Evolutionary conservation across 208 protist species (phyloP), one percentile per base, ranked within the genome.

Genomic region (Leptomonas pyrrhocoris): DNA sequence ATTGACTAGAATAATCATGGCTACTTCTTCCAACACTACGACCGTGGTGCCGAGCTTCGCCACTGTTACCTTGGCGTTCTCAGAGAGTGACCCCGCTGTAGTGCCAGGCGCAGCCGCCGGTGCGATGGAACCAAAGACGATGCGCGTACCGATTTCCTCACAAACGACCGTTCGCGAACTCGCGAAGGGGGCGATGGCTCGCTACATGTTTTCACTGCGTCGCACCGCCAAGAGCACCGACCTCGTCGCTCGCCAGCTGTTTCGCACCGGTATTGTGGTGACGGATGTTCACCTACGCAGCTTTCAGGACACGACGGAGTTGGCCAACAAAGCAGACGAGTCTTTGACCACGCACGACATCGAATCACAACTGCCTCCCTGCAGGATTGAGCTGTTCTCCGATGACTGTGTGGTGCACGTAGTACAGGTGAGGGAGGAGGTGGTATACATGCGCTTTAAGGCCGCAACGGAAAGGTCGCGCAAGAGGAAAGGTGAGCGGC

Each of bases 141-240:
- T 94, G 42, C 88, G 91, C 30, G 91, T 96, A 15, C 91, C 91
- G 0, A 84, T 96, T 34, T 75, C 56, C 0, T 62, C 83, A 13
- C 69, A 80, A 19, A 93, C 84, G 8, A 92, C 91, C 5, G 81
- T 96, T 43, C 79, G 85, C 7, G 83, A 86, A 30, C 81, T 96
- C 2, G 91, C 87, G 16, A 96, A 94, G 70, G 83, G 85, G 13
- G 83, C 88, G 13, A 92, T 96, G 83, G 75, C 79, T 30, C 88
- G 91, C 16, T 83, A 89, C 15, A 65, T 94, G 25, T 62, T 77
- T 8, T 84, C 84, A 2, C 81, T 88, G 27, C 74, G 72, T 12
- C 72, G 63, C 34, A 72, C 45, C 31, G 51, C 59, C 19, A 67
- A 36, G 27, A 61, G 45, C 48, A 0, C 48, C 7, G 51, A 67